Evolutionary conservation across 2,329 filamentous ascomycete species (phyloP).

Genomic region (Talaromyces sp.): DNA sequence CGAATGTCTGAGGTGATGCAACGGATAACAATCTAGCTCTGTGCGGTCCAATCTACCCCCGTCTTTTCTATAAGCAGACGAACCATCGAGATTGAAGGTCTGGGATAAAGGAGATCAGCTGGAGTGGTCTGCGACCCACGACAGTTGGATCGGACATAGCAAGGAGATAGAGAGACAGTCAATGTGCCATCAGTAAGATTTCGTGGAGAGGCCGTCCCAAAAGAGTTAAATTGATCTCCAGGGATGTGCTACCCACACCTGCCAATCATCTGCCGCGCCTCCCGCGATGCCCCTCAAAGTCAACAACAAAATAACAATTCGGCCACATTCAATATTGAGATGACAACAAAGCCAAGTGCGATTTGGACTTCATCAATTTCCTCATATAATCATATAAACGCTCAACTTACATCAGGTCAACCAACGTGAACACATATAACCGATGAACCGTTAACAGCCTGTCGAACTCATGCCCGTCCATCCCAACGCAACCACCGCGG

Average conservation of each 20-base stretch:
- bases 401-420: not conserved
- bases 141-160: too few species aligned
- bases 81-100: too few species aligned
- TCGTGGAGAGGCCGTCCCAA: not conserved
- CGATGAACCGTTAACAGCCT: not conserved
- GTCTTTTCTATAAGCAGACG: too few species aligned
- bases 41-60: too few species aligned
- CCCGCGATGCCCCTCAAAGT: constrained; percentile 6
- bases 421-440: not conserved
- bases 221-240: not conserved
- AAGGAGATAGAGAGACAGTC: too few species aligned
- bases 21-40: too few species aligned
- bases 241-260: not conserved
- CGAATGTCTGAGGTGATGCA: too few species aligned
- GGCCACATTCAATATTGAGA: not conserved
- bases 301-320: not conserved
- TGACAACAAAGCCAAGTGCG: not conserved
- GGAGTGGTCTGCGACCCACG: too few species aligned
- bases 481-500: constrained; percentile 46
- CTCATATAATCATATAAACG: not conserved
- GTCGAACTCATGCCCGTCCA: constrained; percentile 14
- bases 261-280: not conserved
- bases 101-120: too few species aligned
- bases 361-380: not conserved
- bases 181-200: too few species aligned